Percentiles rank a stretch among this genome's conserved stretches.
phyloP scores from a whole-genome alignment of 225 moss, liverwort and hornwort species.

The Marchantia paleacea region DNA sequence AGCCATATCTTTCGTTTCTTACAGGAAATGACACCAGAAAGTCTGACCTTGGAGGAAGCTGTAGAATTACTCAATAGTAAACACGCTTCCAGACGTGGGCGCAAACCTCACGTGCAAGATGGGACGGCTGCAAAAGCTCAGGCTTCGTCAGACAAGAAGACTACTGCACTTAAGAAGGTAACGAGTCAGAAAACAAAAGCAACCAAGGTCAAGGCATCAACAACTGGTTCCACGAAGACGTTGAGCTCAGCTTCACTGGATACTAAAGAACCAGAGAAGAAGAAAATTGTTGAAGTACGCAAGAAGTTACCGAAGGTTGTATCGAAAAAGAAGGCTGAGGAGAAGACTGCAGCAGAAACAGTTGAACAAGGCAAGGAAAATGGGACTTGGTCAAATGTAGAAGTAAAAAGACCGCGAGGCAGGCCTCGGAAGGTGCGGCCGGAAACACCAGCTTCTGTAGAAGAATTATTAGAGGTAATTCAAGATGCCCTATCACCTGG shows the following conservation, averaged over 20 bases:
- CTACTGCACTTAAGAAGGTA: conserved; percentile 1
- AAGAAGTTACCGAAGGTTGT: conserved; percentile 11
- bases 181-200: conserved; percentile 10
- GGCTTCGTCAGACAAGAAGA: background rate
- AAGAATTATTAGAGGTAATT: conserved; percentile 16
- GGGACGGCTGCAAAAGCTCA: background rate
- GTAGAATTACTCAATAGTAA: conserved; percentile 66
- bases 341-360: conserved; percentile 16
- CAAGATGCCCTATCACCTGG: background rate
- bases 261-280: conserved; percentile 19
- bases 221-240: conserved; percentile 8
- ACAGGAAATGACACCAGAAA: conserved; percentile 39
- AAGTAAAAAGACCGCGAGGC: conserved; percentile 17
- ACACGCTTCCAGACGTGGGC: conserved; percentile 62
- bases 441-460: background rate
- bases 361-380: conserved; percentile 15
- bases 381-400: background rate
- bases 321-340: background rate
- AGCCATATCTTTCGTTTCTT: background rate
- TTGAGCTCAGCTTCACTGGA: background rate
- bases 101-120: conserved; percentile 40
- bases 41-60: conserved; percentile 58
- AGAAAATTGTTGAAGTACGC: conserved; percentile 2
- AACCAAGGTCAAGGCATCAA: conserved; percentile 17
- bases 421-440: conserved; percentile 19